Base-by-base conservation (phyloP, 2,329 filamentous ascomycete species). In the Penicillium sp. region DNA sequence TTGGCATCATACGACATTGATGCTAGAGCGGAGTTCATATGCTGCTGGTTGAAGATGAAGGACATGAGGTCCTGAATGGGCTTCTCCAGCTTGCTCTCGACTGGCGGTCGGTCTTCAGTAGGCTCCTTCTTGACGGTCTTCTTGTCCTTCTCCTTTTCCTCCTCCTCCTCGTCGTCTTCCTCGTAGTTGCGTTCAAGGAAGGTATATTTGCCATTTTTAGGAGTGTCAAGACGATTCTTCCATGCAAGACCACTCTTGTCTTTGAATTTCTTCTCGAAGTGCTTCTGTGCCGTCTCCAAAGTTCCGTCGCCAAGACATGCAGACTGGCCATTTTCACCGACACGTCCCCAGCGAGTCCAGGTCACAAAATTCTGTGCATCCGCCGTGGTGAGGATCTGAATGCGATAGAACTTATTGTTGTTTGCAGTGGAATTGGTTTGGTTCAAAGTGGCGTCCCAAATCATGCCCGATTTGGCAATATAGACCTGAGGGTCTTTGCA, bases 261-360 rank as follows among this genome's bases (percentile, higher is more conserved):
- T 62, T 81, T 84, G 77, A 87, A 87, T 65, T 86, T 87, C 62
- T 81, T 82, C 52, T 83, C 73, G 66, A 85, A 87, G 0, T 79
- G 64, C 2, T 52, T 62, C 35, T 79, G 70, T 1, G 84, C 84
- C 37, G 69, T 64, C 2, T 72, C 58, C 0, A 83, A 67, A 4
- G 62, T 65, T 7, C 77, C 78, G 8, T 69, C 54, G 0, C 79
- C 79, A 2, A 84, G 70, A 37, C 76, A 61, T 3, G 78, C 76
- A 30, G 58, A 76, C 61, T 84, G 79, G 1, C 84, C 84, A 26
- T 63, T 67, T 64, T 85, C 84, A 4, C 84, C 84, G 4, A 96
- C 91, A 25, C 92, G 86, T 25, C 92, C 92, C 91, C 90, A 96
- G 59, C 91, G 84, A 2, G 89, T 92, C 89, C 90, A 94, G 0